Evolutionary conservation across 2,329 filamentous ascomycete genomes (phyloP).

Genomic region (Periconia macrospinosa): DNA sequence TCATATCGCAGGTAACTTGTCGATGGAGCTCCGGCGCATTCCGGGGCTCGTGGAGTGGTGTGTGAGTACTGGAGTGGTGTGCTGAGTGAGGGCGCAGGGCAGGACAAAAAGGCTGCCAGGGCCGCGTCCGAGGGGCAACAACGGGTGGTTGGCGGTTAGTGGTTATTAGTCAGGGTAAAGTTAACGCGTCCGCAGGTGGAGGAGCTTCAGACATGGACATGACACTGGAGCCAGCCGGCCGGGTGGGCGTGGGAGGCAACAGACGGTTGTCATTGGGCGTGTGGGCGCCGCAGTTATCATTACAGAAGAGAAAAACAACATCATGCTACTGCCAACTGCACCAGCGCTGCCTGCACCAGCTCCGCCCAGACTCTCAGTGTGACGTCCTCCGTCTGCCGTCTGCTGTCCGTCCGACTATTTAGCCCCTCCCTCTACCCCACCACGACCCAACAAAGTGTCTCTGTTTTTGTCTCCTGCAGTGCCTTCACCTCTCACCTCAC

Average conservation of each 20-base stretch:
- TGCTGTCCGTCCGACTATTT: slow-evolving; percentile 10
- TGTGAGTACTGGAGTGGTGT: too few species aligned
- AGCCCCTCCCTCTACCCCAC: slow-evolving; percentile 32
- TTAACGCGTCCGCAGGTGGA: too few species aligned
- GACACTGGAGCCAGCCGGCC: slow-evolving; percentile 29
- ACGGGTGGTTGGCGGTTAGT: too few species aligned
- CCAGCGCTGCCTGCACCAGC: background rate
- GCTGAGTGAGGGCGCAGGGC: too few species aligned
- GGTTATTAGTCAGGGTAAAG: too few species aligned
- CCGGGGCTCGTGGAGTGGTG: too few species aligned
- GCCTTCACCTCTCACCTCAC: slow-evolving; percentile 19
- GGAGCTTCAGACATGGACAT: slow-evolving; percentile 11
- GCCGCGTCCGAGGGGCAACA: too few species aligned
- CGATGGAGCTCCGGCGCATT: too few species aligned
- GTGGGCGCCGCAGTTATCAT: slow-evolving; percentile 30
- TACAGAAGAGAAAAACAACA: slow-evolving; percentile 25
- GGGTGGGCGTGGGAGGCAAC: slow-evolving; percentile 30
- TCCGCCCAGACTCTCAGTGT: slow-evolving; percentile 12
- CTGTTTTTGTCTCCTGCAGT: slow-evolving; percentile 18
- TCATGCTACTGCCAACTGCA: background rate
- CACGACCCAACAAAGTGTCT: slow-evolving; percentile 28
- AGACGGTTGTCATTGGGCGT: slow-evolving; percentile 31
- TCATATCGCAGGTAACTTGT: too few species aligned
- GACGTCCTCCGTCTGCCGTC: slow-evolving; percentile 23
- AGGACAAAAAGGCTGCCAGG: too few species aligned